Percentiles rank a stretch among this genome's conserved stretches.
These are phyloP conservation scores for Fusarium sp. DNA, from an alignment of 2,329 filamentous ascomycete genomes.

Conservation along the genomic window DNA sequence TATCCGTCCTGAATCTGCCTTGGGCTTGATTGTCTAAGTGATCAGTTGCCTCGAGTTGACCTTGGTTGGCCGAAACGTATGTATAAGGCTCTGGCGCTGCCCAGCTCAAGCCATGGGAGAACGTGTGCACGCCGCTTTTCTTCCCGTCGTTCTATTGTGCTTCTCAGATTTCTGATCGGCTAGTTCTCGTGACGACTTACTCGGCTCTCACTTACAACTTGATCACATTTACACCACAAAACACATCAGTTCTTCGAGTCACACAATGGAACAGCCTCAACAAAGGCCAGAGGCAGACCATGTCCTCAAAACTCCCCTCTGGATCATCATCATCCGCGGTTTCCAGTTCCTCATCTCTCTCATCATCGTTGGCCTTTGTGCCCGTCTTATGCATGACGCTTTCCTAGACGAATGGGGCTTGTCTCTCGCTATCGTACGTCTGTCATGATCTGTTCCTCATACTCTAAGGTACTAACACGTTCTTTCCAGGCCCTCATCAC, in stretches of 20 bases:
- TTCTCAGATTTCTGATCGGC: background rate
- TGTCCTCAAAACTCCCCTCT: slow-evolving; percentile 60
- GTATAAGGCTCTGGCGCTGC: slow-evolving; percentile 23
- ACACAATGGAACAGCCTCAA: slow-evolving; percentile 39
- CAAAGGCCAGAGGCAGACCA: slow-evolving; percentile 37
- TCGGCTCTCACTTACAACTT: background rate
- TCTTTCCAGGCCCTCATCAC: slow-evolving; percentile 59
- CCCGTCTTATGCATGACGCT: slow-evolving; percentile 54
- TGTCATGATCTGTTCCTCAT: background rate
- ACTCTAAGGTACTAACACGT: slow-evolving; percentile 18
- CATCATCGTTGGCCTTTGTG: slow-evolving; percentile 61
- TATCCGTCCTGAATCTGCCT: slow-evolving; percentile 44
- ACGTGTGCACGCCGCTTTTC: background rate
- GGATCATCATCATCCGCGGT: slow-evolving; percentile 60
- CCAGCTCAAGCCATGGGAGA: background rate
- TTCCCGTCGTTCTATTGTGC: background rate
- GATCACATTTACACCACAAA: background rate
- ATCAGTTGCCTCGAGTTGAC: background rate
- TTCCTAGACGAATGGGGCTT: slow-evolving; percentile 41
- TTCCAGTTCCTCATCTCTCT: slow-evolving; percentile 60
- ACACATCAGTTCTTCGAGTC: no score
- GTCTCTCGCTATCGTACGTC: slow-evolving; percentile 41
- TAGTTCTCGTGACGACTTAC: slow-evolving; percentile 7
- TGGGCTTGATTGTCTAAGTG: slow-evolving; percentile 30
- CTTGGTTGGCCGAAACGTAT: background rate